A percentile compares a stretch with the other conserved stretches of the same genome.
These are phyloP conservation scores for Kwoniella bestiolae DNA, from an alignment of 768 basidiomycete species.

Conservation along the genomic window DNA sequence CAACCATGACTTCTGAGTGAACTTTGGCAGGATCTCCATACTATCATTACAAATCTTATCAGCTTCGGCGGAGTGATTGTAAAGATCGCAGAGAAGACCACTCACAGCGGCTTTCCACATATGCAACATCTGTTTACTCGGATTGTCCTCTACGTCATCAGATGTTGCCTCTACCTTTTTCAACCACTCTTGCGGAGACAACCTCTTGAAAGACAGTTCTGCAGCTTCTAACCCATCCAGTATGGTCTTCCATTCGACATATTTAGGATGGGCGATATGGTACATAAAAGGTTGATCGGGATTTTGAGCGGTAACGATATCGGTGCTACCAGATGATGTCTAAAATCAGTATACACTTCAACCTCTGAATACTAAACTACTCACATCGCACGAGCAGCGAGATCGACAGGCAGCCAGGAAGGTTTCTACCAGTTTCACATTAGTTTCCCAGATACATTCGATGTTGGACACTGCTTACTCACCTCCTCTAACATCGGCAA, in stretches of 20 bases:
- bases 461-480: background rate
- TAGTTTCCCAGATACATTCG: background rate
- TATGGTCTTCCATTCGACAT: constrained; percentile 59
- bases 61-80: background rate
- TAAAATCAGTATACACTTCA: background rate
- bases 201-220: constrained; percentile 59
- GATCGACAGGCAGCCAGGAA: constrained; percentile 65
- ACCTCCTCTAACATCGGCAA: constrained; percentile 51
- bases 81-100: background rate
- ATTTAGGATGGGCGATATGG: constrained; percentile 59
- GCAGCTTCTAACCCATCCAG: constrained; percentile 58
- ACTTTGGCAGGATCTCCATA: constrained; percentile 39
- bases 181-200: constrained; percentile 58
- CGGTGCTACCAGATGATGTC: constrained; percentile 33
- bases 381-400: constrained; percentile 61
- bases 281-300: constrained; percentile 45
- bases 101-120: constrained; percentile 52
- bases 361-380: constrained; percentile 4
- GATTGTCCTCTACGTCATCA: constrained; percentile 56
- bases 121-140: constrained; percentile 58
- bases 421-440: constrained; percentile 53
- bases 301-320: constrained; percentile 55
- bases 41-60: constrained; percentile 24
- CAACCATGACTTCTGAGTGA: constrained; percentile 45
- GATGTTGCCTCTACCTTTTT: constrained; percentile 54